phyloP scores from a whole-genome alignment of 2,329 filamentous ascomycete species.

The Calonectria honghensis region DNA sequence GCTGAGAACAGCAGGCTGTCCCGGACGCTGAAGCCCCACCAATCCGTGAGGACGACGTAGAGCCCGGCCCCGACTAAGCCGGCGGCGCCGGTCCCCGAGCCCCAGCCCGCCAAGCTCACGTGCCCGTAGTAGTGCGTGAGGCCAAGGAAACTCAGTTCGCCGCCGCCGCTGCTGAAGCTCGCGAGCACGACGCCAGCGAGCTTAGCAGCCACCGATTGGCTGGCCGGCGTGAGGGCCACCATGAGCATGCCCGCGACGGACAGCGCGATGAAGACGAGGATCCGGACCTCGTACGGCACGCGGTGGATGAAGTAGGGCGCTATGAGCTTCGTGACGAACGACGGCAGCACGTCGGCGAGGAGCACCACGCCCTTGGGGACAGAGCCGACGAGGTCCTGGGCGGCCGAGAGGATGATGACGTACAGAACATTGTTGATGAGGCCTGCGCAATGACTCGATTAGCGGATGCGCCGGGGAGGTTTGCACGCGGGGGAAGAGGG shows the following conservation, averaged over 20 bases:
- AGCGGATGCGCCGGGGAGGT: slow-evolving; percentile 17
- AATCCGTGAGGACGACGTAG: slow-evolving; percentile 90
- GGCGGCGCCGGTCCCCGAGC: slow-evolving; percentile 92
- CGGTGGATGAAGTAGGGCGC: slow-evolving; percentile 96
- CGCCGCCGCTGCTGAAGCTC: slow-evolving; percentile 88
- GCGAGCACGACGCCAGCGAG: slow-evolving; percentile 89
- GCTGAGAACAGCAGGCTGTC: slow-evolving; percentile 86
- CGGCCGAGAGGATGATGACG: slow-evolving; percentile 95
- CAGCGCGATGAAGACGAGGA: slow-evolving; percentile 83
- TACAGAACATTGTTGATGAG: slow-evolving; percentile 97
- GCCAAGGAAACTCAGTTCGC: slow-evolving; percentile 92
- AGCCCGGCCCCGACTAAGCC: slow-evolving; percentile 90
- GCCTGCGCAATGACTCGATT: slow-evolving; percentile 52
- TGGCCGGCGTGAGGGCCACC: slow-evolving; percentile 84
- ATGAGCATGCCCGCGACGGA: slow-evolving; percentile 92
- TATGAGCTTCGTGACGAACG: slow-evolving; percentile 89
- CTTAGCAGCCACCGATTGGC: slow-evolving; percentile 81
- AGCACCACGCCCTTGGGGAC: slow-evolving; percentile 95
- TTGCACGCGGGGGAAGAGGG: no score
- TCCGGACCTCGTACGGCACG: slow-evolving; percentile 85
- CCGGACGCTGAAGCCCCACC: slow-evolving; percentile 83
- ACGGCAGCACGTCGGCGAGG: slow-evolving; percentile 93
- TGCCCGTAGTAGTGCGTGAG: slow-evolving; percentile 95
- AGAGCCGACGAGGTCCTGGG: slow-evolving; percentile 94
- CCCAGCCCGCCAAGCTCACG: slow-evolving; percentile 92